Evolutionary conservation across 192 early-diverging fungal genomes (phyloP), one percentile per base, ranked within the genome.

Genomic region (Thoreauomyces humboldtii): DNA sequence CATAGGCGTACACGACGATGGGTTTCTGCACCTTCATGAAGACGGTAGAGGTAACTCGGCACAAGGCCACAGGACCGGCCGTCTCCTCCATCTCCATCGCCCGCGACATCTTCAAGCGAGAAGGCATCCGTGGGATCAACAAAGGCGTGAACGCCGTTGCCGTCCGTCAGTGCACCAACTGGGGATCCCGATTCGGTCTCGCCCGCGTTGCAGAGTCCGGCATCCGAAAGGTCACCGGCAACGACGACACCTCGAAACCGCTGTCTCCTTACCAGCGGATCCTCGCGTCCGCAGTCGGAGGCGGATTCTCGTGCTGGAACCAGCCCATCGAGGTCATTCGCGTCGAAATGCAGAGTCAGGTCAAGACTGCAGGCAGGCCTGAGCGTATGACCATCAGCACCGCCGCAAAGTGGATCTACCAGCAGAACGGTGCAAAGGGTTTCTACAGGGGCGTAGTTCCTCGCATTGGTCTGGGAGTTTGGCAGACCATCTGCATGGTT

Each of bases 11-110:
- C 80, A 88, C 94, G 43, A 98, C 96, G 22, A 98, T 98, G 96
- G 96, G 96, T n/a, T 97, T 97, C 79, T 97, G 95, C 75, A 98
- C 96, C 0, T 96, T 96, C 77, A 96, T 98, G 96, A 81, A 76
- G 82, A 97, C 96, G 2, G 82, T 81, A 37, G 96, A 98, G 66
- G 95, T 98, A 32, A 98, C 96, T 6, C 88, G 94, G 44, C 91
- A 92, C 81, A 98, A 98, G 81, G 77, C 81, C 35, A 56, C 64
- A 24, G 67, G 72, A 1, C 76, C 79, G 25, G 58, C 78, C 7
- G 64, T 82, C 44, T 94, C 93, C 9, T 94, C 94, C 36, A 84
- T 89, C 67, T 82, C 84, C 37, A 83, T 96, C 41, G 96, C 96
- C 4, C 63, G 70, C 43, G 93, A 98, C 45, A 95, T 98, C 56